Percentiles rank a stretch among this genome's conserved stretches.
Conservation (phyloP, 805 yeast genomes). For the Nakazawaea ishiwadae region DNA sequence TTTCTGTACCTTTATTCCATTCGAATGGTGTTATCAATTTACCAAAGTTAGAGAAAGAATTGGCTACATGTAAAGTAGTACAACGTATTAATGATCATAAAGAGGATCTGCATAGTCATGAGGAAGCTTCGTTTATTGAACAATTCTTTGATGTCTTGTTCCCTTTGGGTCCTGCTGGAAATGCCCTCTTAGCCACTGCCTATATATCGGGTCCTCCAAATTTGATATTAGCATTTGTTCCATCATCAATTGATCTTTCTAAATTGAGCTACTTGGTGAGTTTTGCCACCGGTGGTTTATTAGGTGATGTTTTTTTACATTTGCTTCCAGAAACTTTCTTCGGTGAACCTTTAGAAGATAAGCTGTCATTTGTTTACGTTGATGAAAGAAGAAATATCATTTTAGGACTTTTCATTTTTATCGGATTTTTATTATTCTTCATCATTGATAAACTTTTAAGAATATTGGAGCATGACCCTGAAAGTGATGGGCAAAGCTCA, state of each 20-base stretch:
- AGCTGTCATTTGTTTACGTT: conserved; percentile 40
- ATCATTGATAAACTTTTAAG: conserved; percentile 58
- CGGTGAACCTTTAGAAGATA: conserved; percentile 40
- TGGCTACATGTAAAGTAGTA: conserved; percentile 35
- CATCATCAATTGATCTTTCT: conserved; percentile 49
- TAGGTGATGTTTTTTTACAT: conserved; percentile 74
- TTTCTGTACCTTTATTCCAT: conserved; percentile 22
- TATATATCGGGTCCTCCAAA: conserved; percentile 65
- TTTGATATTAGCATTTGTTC: conserved; percentile 48
- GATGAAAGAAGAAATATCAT: conserved; percentile 45
- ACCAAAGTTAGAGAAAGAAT: conserved; percentile 24
- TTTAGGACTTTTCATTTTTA: conserved; percentile 50
- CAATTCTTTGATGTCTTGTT: conserved; percentile 37
- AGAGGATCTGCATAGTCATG: conserved; percentile 11
- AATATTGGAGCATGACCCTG: conserved; percentile 36
- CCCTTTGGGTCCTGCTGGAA: conserved; percentile 54
- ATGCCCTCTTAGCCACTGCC: conserved; percentile 59
- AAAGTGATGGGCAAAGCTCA: conserved; percentile 18
- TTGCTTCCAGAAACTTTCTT: conserved; percentile 64
- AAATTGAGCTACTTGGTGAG: conserved; percentile 52
- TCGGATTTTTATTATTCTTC: conserved; percentile 59
- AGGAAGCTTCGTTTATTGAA: conserved; percentile 26
- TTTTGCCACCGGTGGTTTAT: conserved; percentile 71
- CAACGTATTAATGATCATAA: conserved; percentile 27
- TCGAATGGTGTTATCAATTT: conserved; percentile 40